Evolutionary conservation across 2,329 filamentous ascomycete genomes (phyloP).

Genomic region (Talaromyces sp.): DNA sequence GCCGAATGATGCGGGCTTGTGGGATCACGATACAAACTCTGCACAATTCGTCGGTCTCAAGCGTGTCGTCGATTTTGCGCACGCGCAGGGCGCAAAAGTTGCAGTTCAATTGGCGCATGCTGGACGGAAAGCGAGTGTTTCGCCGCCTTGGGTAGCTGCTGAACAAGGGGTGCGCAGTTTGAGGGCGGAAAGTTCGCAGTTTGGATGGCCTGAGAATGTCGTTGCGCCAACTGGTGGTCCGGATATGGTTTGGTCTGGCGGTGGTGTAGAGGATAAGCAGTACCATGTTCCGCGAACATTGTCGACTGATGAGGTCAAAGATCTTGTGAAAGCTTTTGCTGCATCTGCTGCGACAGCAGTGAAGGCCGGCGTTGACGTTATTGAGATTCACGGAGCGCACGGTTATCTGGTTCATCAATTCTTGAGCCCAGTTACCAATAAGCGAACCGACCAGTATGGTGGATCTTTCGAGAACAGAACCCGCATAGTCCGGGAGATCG

Average conservation of each 20-base stretch:
- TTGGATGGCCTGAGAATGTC: slow-evolving; percentile 54
- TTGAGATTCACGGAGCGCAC: slow-evolving; percentile 76
- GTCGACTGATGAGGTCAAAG: slow-evolving; percentile 63
- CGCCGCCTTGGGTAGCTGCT: slow-evolving; percentile 46
- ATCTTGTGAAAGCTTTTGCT: slow-evolving; percentile 59
- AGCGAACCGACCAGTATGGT: slow-evolving; percentile 56
- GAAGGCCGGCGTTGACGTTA: slow-evolving; percentile 68
- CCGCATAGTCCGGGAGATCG: slow-evolving; percentile 62
- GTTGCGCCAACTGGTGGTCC: slow-evolving; percentile 34
- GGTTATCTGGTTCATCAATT: slow-evolving; percentile 72
- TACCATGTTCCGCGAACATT: slow-evolving; percentile 64
- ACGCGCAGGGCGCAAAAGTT: slow-evolving; percentile 71
- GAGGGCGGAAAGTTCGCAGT: slow-evolving; percentile 48
- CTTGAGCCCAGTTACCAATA: slow-evolving; percentile 65
- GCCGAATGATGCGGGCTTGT: slow-evolving; percentile 60
- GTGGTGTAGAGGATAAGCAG: slow-evolving; percentile 38
- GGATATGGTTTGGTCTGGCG: slow-evolving; percentile 59
- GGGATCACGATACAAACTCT: slow-evolving; percentile 60
- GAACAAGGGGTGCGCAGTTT: slow-evolving; percentile 21
- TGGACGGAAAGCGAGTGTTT: slow-evolving; percentile 59
- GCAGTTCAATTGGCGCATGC: slow-evolving; percentile 80
- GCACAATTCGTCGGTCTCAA: slow-evolving; percentile 66
- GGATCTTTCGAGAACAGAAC: slow-evolving; percentile 59
- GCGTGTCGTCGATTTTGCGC: slow-evolving; percentile 70
- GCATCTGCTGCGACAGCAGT: slow-evolving; percentile 58